A percentile compares a stretch with the other conserved stretches of the same genome.
phyloP scores from a whole-genome alignment of 2,329 filamentous ascomycete species.

The Paramyrothecium sp. region DNA sequence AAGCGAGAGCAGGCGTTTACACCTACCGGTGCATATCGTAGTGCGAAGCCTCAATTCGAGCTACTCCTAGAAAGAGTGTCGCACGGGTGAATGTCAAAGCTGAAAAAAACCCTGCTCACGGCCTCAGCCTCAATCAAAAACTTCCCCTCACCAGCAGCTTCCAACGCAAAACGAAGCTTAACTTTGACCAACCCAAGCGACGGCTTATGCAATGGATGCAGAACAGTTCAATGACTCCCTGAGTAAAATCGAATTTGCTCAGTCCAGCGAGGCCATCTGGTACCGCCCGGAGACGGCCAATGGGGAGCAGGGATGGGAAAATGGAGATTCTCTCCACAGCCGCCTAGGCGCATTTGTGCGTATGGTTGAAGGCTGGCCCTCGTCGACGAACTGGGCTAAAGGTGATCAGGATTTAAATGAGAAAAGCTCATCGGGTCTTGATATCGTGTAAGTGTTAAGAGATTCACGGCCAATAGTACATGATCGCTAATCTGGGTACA shows the following conservation, averaged over 20 bases:
- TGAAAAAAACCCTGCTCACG: neutral
- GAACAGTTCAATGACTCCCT: neutral
- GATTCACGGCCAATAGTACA: neutral
- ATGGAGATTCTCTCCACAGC: neutral
- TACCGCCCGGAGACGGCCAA: neutral
- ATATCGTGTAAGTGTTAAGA: neutral
- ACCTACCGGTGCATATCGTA: too few species aligned
- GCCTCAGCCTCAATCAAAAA: neutral
- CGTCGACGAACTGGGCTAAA: neutral
- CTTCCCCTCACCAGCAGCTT: neutral
- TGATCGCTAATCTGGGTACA: neutral
- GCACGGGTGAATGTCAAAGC: too few species aligned
- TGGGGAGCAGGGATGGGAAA: neutral
- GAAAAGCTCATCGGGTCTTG: neutral
- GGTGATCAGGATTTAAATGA: neutral
- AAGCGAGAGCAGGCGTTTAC: too few species aligned
- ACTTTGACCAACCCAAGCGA: neutral
- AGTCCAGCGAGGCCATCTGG: neutral
- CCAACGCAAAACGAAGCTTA: neutral
- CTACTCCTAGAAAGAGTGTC: too few species aligned
- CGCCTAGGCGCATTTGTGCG: neutral
- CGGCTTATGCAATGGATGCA: neutral
- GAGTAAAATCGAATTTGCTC: neutral
- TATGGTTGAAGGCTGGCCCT: neutral
- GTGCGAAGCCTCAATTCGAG: too few species aligned